A percentile compares a stretch with the other conserved stretches of the same genome.
Conservation (phyloP, 768 basidiomycete genomes). For the Mycena galericulata region DNA sequence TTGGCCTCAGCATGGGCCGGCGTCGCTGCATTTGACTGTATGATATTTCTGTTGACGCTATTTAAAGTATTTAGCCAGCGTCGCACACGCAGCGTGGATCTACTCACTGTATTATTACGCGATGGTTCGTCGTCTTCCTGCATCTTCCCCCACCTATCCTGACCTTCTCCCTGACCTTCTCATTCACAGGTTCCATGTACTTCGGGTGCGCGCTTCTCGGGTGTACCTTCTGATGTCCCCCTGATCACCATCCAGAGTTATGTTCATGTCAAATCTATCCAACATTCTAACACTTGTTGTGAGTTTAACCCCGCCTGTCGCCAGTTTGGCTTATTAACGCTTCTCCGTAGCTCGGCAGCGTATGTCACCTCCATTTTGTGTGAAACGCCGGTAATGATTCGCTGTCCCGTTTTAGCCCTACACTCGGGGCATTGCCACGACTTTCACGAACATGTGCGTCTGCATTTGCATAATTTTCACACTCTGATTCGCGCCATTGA, state of each 20-base stretch:
- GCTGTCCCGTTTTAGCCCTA: not conserved
- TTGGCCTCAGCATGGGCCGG: conserved; percentile 27
- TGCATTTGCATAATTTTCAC: too few relatives aligned
- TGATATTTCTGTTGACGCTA: conserved; percentile 30
- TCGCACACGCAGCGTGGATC: not conserved
- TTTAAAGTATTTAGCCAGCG: conserved; percentile 13
- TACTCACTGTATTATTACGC: conserved; percentile 24
- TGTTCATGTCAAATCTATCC: conserved; percentile 19
- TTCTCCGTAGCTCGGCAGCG: conserved; percentile 18
- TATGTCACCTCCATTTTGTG: conserved; percentile 3
- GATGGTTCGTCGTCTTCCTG: conserved; percentile 19
- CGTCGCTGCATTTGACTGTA: conserved; percentile 26
- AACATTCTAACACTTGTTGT: conserved; percentile 33
- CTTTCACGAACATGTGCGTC: conserved; percentile 29
- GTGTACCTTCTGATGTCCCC: not conserved
- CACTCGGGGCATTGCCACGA: conserved; percentile 24
- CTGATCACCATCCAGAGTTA: conserved; percentile 7
- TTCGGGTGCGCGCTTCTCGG: conserved; percentile 16
- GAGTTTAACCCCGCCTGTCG: not conserved
- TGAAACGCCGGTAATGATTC: too few relatives aligned
- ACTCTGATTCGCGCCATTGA: not conserved
- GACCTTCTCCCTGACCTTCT: not conserved
- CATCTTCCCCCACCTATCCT: not conserved
- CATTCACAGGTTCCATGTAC: conserved; percentile 21
- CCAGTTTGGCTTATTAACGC: not conserved